Percentiles rank a stretch among this genome's conserved stretches.
These are phyloP conservation scores for Colletotrichum sp. DNA, from an alignment of 2,329 filamentous ascomycete genomes.

Conservation along the genomic window DNA sequence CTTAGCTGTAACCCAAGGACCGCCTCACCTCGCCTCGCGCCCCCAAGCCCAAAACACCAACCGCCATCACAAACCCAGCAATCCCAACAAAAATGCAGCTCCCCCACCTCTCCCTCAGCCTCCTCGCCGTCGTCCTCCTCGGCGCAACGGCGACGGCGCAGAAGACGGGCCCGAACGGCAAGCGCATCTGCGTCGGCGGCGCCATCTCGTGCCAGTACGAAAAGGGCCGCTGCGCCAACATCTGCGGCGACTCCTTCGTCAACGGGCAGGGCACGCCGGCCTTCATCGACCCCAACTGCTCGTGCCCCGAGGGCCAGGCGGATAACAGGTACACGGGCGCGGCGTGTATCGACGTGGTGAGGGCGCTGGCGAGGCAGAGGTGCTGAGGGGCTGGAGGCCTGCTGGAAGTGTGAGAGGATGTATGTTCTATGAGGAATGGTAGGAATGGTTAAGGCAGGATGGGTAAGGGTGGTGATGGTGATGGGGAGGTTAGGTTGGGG, in stretches of 20 bases:
- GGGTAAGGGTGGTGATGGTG: too few relatives aligned
- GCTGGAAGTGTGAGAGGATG: too few relatives aligned
- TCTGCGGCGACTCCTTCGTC: neutral
- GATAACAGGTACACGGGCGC: constrained; percentile 4
- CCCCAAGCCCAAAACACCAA: neutral
- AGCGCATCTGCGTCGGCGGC: constrained; percentile 1
- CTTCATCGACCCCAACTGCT: constrained; percentile 6
- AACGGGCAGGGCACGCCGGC: neutral
- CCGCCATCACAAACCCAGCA: neutral
- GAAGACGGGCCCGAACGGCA: neutral
- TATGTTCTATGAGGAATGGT: too few relatives aligned
- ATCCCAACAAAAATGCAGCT: neutral
- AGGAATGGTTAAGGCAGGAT: too few relatives aligned
- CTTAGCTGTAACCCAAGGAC: neutral
- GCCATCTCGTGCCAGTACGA: constrained; percentile 8
- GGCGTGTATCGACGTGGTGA: neutral
- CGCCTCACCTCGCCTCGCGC: neutral
- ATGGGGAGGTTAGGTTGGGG: too few relatives aligned
- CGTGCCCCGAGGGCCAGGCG: constrained; percentile 2
- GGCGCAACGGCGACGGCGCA: neutral
- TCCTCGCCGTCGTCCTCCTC: neutral
- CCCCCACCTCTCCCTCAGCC: neutral
- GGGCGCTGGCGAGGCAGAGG: neutral
- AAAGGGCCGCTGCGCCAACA: constrained; percentile 9
- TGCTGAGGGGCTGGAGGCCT: neutral